Evolutionary conservation across 2,329 filamentous ascomycete species (phyloP).

Genomic region (Diaporthe amygdali): DNA sequence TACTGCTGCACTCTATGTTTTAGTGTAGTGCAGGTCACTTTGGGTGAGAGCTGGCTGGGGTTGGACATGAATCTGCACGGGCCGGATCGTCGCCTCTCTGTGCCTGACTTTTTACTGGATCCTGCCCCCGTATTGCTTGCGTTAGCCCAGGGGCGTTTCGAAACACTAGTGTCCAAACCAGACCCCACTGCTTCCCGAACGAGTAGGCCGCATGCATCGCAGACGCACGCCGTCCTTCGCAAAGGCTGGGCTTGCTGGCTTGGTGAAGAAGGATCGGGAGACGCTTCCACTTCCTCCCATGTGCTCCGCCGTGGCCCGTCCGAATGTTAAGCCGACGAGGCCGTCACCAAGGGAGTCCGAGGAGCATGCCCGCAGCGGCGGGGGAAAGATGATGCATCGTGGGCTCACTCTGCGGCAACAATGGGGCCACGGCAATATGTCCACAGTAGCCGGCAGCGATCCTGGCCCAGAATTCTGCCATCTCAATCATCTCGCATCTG

Average conservation of each 20-base stretch:
- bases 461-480: slow-evolving; percentile 8
- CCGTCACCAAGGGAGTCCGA: neutral
- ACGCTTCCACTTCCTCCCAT: neutral
- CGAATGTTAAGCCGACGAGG: slow-evolving; percentile 8
- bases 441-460: neutral
- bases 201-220: slow-evolving; percentile 5
- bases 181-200: slow-evolving; percentile 5
- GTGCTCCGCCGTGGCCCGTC: slow-evolving; percentile 6
- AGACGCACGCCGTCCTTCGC: neutral
- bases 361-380: neutral
- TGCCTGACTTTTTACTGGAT: slow-evolving; percentile 6
- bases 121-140: slow-evolving; percentile 10
- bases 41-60: neutral
- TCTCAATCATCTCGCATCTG: slow-evolving; percentile 9
- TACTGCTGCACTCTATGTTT: neutral
- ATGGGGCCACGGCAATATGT: slow-evolving; percentile 8
- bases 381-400: neutral
- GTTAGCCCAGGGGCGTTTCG: slow-evolving; percentile 16
- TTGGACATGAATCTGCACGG: neutral
- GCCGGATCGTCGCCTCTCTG: neutral
- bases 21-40: neutral
- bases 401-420: slow-evolving; percentile 2
- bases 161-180: slow-evolving; percentile 9
- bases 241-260: neutral
- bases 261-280: neutral